A percentile compares a stretch with the other conserved stretches of the same genome.
Evolutionary conservation across 768 basidiomycete genomes (phyloP).

Genomic region (Rhizopogon vinicolor): DNA sequence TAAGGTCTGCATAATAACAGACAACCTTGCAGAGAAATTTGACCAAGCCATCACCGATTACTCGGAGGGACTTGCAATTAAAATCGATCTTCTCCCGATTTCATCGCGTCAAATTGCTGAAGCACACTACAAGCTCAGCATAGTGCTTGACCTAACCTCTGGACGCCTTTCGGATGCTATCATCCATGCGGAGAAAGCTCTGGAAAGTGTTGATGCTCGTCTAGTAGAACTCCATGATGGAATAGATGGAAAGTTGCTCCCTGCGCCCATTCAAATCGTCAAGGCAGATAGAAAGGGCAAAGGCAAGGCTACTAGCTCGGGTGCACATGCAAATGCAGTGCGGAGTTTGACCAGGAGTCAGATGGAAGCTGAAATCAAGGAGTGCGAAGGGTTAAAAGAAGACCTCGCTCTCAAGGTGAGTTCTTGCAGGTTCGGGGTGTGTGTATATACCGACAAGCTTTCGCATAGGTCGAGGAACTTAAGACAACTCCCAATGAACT

Average conservation of each 20-base stretch:
- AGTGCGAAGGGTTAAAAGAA: conserved; percentile 66
- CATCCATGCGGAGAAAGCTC: conserved; percentile 70
- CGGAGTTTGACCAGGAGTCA: conserved; percentile 68
- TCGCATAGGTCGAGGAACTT: conserved; percentile 77
- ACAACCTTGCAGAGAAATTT: conserved; percentile 72
- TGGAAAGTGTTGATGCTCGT: conserved; percentile 72
- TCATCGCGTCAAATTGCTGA: conserved; percentile 94
- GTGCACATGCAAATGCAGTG: conserved; percentile 37
- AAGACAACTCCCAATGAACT: conserved; percentile 72
- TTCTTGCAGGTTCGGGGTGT: neutral
- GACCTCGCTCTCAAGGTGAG: conserved; percentile 82
- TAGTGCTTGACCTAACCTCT: conserved; percentile 87
- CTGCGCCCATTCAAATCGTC: conserved; percentile 26
- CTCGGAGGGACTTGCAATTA: conserved; percentile 69
- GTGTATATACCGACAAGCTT: neutral
- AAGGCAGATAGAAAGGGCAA: conserved; percentile 57
- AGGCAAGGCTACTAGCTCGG: conserved; percentile 59
- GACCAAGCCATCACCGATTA: conserved; percentile 92
- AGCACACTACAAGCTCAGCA: conserved; percentile 91
- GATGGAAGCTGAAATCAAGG: conserved; percentile 75
- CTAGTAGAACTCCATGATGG: conserved; percentile 54
- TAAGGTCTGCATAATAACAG: neutral
- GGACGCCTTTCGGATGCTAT: conserved; percentile 83
- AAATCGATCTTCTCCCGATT: conserved; percentile 66
- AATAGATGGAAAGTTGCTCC: conserved; percentile 28